phyloP scores from a whole-genome alignment of 345 rosid species.

The Salix dunnii region DNA sequence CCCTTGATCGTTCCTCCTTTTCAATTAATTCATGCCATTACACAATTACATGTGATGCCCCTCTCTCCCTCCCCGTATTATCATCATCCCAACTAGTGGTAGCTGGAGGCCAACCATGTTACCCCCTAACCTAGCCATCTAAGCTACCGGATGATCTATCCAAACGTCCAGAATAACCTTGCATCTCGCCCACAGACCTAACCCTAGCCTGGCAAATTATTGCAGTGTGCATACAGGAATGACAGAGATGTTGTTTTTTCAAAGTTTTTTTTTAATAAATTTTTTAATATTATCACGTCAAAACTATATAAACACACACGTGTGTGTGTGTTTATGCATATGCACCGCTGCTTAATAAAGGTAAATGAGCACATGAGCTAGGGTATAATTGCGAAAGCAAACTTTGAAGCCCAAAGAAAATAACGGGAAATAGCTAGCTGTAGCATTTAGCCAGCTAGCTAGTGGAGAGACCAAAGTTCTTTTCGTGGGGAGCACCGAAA shows the following conservation, averaged over 20 bases:
- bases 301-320: no score
- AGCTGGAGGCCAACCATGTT: constrained; percentile 14
- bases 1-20: not conserved
- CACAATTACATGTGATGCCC: not conserved
- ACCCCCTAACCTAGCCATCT: constrained; percentile 1
- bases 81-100: constrained; percentile 7
- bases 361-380: not conserved
- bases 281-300: no score
- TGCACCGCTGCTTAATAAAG: no score
- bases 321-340: no score
- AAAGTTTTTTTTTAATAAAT: no score
- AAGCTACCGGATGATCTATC: not conserved
- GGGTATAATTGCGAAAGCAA: not conserved
- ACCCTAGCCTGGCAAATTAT: no score
- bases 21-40: not conserved
- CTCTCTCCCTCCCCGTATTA: not conserved
- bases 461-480: constrained; percentile 20
- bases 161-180: not conserved
- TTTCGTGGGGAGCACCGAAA: constrained; percentile 14
- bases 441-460: not conserved
- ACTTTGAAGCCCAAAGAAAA: no score
- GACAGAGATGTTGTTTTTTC: no score
- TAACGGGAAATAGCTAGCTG: not conserved
- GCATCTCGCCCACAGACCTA: no score
- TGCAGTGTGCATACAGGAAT: no score